Evolutionary conservation across 2,329 filamentous ascomycete species (phyloP), one percentile per base, ranked within the genome.

Genomic region (Talaromyces sp.): DNA sequence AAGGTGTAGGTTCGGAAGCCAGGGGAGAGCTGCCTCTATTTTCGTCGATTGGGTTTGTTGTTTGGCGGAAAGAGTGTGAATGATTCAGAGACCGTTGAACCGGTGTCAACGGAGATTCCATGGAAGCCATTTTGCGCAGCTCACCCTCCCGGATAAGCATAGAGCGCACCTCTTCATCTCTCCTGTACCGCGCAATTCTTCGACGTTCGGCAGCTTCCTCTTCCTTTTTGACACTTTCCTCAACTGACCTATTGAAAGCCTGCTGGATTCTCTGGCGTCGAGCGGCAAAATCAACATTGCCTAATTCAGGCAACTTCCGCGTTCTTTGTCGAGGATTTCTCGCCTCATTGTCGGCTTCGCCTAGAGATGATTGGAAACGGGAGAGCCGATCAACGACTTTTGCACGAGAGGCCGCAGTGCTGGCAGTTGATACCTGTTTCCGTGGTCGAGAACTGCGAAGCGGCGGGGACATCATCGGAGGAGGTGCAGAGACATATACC

Each of bases 221-320:
- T 62, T 84, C 87, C 70, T 90, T 87, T 65, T 74, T 69, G 60
- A 76, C 71, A 68, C 80, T 89, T 70, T 91, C 89, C 65, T 89
- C 85, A 55, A 95, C 87, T n/a, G 89, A 91, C 72, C 90, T 91
- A 68, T 87, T 93, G 74, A 96, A 94, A 14, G 91, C 92, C 61
- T 92, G 86, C 68, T 93, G 89, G 68, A 96, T 96, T 64, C 88
- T 87, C 70, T 92, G 89, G 68, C 92, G 84, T 57, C 91, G 85
- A 67, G 91, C 90, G 63, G 89, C 91, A 72, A 96, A 95, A 75
- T 96, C 91, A 58, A 96, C 90, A 63, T 89, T 89, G 1, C 89
- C 89, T 62, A 93, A 69, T 68, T 86, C 83, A n/a, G 83, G 83
- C 36, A 85, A 79, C 65, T 77, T 79, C 65, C 77, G 77, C 63